These are phyloP conservation scores for Fraxinus greggii DNA, from an alignment of 305 asterid species.

Conservation along the genomic window DNA sequence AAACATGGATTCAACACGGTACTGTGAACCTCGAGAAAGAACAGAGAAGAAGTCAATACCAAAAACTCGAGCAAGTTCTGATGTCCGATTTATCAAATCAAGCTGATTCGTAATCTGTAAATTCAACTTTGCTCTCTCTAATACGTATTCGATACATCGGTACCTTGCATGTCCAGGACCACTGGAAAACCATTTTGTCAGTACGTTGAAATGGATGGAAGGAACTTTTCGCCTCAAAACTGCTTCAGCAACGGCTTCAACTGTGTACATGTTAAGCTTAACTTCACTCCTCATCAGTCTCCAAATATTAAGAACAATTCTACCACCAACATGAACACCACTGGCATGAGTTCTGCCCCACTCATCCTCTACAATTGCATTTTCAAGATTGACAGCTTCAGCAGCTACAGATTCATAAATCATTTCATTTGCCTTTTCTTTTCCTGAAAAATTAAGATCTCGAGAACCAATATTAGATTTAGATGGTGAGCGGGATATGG, in stretches of 20 bases:
- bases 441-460: constrained; percentile 37
- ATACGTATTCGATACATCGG: constrained; percentile 65
- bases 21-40: constrained; percentile 94
- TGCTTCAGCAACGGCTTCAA: constrained; percentile 86
- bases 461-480: constrained; percentile 39
- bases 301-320: constrained; percentile 95
- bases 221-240: constrained; percentile 89
- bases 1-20: constrained; percentile 97
- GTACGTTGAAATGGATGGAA: constrained; percentile 62
- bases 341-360: constrained; percentile 99
- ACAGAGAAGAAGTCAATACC: constrained; percentile 97
- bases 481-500: constrained; percentile 76
- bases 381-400: constrained; percentile 48
- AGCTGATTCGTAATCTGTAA: constrained; percentile 83
- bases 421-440: constrained; percentile 39
- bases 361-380: constrained; percentile 81
- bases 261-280: constrained; percentile 78
- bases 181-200: constrained; percentile 83
- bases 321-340: constrained; percentile 94
- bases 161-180: constrained; percentile 83
- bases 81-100: constrained; percentile 91
- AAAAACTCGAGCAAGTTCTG: constrained; percentile 98
- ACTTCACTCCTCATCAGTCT: constrained; percentile 92
- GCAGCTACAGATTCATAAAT: constrained; percentile 40
- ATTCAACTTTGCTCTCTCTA: constrained; percentile 77